Conservation (phyloP, 129 eudicot genomes). For the Smallanthus sonchifolius region DNA sequence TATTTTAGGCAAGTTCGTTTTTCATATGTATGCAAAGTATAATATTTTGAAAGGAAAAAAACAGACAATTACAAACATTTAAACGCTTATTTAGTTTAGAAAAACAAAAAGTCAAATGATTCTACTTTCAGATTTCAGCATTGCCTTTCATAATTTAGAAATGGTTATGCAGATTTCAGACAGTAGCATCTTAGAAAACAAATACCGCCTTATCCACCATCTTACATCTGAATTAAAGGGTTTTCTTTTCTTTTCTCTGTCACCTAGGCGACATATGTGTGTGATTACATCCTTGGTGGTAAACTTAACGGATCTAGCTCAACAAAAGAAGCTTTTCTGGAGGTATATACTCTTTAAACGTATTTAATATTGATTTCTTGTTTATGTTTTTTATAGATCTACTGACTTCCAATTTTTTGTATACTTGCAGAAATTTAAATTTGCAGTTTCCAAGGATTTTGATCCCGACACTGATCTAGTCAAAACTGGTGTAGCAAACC, state of each 20-base stretch:
- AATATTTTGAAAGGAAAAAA: background rate
- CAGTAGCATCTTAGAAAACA: background rate
- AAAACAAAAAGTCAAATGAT: background rate
- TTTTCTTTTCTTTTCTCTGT: background rate
- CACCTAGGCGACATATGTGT: slow-evolving; percentile 73
- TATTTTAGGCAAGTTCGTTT: background rate
- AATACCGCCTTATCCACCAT: background rate
- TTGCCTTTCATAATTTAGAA: background rate
- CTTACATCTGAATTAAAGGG: background rate
- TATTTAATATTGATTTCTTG: background rate
- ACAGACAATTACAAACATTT: background rate
- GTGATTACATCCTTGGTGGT: slow-evolving; percentile 94
- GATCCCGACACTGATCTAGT: slow-evolving; percentile 84
- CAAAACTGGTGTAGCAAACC: slow-evolving; percentile 84
- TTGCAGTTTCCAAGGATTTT: slow-evolving; percentile 69
- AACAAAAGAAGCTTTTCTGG: slow-evolving; percentile 77
- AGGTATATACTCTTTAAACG: slow-evolving; percentile 37
- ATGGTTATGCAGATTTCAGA: background rate
- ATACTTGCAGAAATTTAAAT: slow-evolving; percentile 71
- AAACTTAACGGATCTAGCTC: slow-evolving; percentile 86
- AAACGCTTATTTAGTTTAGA: background rate
- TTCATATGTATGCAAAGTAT: background rate
- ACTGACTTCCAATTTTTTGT: background rate
- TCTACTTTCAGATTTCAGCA: background rate
- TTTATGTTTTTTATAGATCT: background rate